Base-by-base conservation (phyloP, 345 rosid species). In the Eucalyptus melliodora region DNA sequence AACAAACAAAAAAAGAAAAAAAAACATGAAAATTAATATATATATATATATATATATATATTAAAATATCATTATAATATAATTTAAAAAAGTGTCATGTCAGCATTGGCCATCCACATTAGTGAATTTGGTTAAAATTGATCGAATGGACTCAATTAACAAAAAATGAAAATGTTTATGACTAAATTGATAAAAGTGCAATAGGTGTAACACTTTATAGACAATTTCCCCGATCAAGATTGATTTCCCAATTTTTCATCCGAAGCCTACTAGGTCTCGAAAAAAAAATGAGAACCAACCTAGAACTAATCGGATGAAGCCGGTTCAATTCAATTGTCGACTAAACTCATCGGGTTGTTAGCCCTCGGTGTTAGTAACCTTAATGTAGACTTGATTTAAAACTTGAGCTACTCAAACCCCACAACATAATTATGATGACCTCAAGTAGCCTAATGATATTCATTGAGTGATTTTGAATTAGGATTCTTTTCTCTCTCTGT, bases 131-230 rank as follows among this genome's bases (percentile, higher is more conserved):
- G 5, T 21, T 53, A 60, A 11, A 59, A 60, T 60, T 60, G 7
- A 0, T 24, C 1, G 16, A 11, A 26, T 60, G 0, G 8, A 60
- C 31, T 60, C 5, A 26, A 59, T 59, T 59, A 2, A 11, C n/a
- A 59, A 59, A 11, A 59, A 0, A 3, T 26, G 0, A 6, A 59
- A 26, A 59, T 11, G 2, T 26, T 59, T 5, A 11, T 27, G 6
- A 26, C 4, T 19, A 53, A 53, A 53, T 59, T 59, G 6, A 59
- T 27, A 26, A 59, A 59, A 59, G 2, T 26, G 1, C 7, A 26
- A 60, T 60, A 60, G 0, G 8, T 26, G 26, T 60, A 60, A 27
- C 0, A 60, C 15, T 60, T 26, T 26, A 1, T 60, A 12, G 4
- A 60, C 4, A 60, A 26, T 60, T 26, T 59, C 26, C 31, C 67